Base-by-base conservation (phyloP, 345 rosid genomes). In the Aegle marmelos region DNA sequence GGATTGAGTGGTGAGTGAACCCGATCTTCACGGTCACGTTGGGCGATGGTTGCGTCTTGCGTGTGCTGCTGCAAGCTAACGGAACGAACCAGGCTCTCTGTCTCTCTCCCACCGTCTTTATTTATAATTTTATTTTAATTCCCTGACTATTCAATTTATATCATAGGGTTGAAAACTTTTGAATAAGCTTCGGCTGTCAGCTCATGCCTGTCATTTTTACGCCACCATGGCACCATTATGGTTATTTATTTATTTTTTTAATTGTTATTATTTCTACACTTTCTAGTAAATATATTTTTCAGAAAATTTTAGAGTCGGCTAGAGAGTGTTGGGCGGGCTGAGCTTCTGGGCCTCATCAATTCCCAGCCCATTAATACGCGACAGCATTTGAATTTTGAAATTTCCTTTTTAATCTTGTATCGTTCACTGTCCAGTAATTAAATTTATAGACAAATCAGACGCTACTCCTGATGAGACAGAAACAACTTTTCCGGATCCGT, bases 181-280 rank as follows among this genome's bases (percentile, higher is more conserved):
- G 21, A 22, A 72, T 33, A 28, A 59, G 6, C 66, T 37, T 54
- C 17, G 6, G 64, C 45, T 60, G 68, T 9, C 16, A 0, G 50
- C 27, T 6, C 53, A 25, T 61, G 56, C 28, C 34, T 17, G n/a
- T 27, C 58, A 60, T 19, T 27, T 41, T 74, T 19, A 74, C 68
- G 77, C 58, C 77, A 74, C 68, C 36, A 36, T 58, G 34, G 24
- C 76, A 73, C 67, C 58, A 37, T 60, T 19, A 21, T 41, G 14
- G 2, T 9, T 37, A 7, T 8, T 65, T 33, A 19, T 3, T 19
- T 56, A 0, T 50, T 50, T 11, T 17, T 50, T 2, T 33, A 2
- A 33, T 33, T 33, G 34, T 33, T 33, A 33, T 33, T 33, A 33
- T 33, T 33, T 3, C 4, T 37, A 37, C 11, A 9, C 41, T 9